phyloP scores from a whole-genome alignment of 805 yeast genomes.

The Myxozyma melibiosi region DNA sequence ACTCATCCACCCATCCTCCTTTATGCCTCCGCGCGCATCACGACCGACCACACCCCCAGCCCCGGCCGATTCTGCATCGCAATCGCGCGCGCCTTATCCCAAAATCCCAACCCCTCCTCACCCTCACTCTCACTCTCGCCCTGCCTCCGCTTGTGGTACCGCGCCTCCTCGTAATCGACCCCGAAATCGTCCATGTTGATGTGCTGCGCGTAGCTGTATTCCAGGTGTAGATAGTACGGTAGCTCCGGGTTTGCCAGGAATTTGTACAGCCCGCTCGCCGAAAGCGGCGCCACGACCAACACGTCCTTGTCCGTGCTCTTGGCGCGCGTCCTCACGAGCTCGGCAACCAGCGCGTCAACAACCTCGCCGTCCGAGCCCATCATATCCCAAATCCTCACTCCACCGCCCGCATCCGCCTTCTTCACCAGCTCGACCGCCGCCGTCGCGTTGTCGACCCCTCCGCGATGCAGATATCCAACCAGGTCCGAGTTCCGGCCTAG shows the following conservation, averaged over 20 bases:
- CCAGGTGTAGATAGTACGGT: constrained; percentile 12
- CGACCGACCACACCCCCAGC: constrained; percentile 28
- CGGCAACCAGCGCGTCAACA: constrained; percentile 37
- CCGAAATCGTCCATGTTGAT: constrained; percentile 33
- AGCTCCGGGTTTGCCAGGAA: constrained; percentile 4
- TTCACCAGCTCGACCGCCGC: constrained; percentile 1
- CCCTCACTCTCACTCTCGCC: not conserved
- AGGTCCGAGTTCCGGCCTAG: constrained; percentile 41
- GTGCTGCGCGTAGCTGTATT: constrained; percentile 22
- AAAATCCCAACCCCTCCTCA: not conserved
- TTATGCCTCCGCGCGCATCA: not conserved
- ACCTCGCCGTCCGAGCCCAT: constrained; percentile 49
- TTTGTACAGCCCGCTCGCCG: constrained; percentile 21
- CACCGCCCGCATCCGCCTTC: not conserved
- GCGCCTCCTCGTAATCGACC: constrained; percentile 14
- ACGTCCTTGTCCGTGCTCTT: constrained; percentile 12
- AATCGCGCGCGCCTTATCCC: constrained; percentile 10
- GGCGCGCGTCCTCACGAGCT: constrained; percentile 18
- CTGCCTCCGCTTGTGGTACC: not conserved
- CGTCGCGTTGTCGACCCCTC: constrained; percentile 21
- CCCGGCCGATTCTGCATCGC: constrained; percentile 30
- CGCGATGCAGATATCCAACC: constrained; percentile 36
- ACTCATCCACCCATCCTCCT: too few relatives aligned
- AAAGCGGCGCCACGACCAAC: constrained; percentile 41
- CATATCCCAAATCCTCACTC: constrained; percentile 47